These are phyloP conservation scores for Aspergillus piperis DNA, from an alignment of 2,329 filamentous ascomycete genomes.

Conservation along the genomic window DNA sequence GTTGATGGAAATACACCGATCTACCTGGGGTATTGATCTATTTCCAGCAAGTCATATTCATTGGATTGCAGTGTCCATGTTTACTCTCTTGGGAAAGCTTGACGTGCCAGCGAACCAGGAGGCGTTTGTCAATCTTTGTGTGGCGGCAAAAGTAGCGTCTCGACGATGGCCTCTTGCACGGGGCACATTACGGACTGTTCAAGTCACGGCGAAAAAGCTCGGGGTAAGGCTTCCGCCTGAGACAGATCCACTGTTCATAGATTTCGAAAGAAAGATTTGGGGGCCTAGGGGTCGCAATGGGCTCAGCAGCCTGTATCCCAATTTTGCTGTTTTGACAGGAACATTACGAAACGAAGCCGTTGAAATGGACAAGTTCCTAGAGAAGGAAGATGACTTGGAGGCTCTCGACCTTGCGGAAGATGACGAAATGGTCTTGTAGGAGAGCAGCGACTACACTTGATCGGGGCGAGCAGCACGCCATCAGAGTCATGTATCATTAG, in stretches of 20 bases:
- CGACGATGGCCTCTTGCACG: constrained; percentile 23
- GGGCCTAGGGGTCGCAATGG: constrained; percentile 12
- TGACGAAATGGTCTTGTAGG: not conserved
- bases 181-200: constrained; percentile 25
- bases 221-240: constrained; percentile 18
- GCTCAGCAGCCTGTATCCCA: constrained; percentile 25
- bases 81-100: constrained; percentile 24
- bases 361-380: constrained; percentile 22
- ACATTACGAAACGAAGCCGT: constrained; percentile 6
- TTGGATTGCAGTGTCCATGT: constrained; percentile 26
- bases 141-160: constrained; percentile 14
- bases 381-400: constrained; percentile 19
- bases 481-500: too few relatives aligned
- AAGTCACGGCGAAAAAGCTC: constrained; percentile 21
- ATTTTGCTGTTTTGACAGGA: constrained; percentile 12
- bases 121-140: constrained; percentile 23
- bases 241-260: constrained; percentile 16
- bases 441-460: not conserved
- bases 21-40: constrained; percentile 27
- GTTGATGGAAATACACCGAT: constrained; percentile 23
- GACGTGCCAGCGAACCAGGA: constrained; percentile 11
- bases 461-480: too few relatives aligned
- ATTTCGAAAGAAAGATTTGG: constrained; percentile 24
- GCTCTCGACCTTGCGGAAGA: not conserved
- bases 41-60: constrained; percentile 28